Percentiles rank a stretch among this genome's conserved stretches.
Evolutionary conservation across 1,139 yeast genomes (phyloP).

Genomic region (Diutina pseudorugosa): DNA sequence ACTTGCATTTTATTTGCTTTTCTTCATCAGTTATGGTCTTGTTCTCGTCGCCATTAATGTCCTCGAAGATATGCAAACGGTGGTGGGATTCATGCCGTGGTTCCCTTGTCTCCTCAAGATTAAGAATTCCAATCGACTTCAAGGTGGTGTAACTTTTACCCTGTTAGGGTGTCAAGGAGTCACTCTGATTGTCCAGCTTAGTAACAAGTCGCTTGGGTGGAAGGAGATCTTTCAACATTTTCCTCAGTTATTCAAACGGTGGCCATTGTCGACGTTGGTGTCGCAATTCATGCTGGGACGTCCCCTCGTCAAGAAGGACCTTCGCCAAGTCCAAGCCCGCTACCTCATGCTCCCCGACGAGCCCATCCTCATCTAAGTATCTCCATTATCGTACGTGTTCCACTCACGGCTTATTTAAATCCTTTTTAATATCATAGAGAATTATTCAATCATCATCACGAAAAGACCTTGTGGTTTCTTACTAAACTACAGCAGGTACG

Average conservation of each 20-base stretch:
- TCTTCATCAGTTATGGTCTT: slow-evolving; percentile 46
- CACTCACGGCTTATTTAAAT: no score
- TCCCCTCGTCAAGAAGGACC: neutral
- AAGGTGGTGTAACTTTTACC: slow-evolving; percentile 67
- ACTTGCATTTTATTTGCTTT: slow-evolving; percentile 69
- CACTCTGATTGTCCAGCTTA: slow-evolving; percentile 18
- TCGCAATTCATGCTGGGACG: neutral
- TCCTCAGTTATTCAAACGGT: slow-evolving; percentile 10
- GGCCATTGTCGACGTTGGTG: neutral
- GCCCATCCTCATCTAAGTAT: neutral
- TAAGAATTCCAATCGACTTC: slow-evolving; percentile 75
- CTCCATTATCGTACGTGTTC: neutral
- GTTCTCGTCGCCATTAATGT: slow-evolving; percentile 38
- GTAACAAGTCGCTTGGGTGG: slow-evolving; percentile 29
- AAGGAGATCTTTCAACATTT: slow-evolving; percentile 26
- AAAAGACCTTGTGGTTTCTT: no score
- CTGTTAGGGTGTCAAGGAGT: slow-evolving; percentile 11
- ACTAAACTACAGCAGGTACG: neutral
- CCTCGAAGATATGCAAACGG: slow-evolving; percentile 50
- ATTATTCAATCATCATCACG: no score
- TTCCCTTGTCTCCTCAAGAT: slow-evolving; percentile 69
- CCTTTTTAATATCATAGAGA: no score
- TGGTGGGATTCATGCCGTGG: slow-evolving; percentile 74
- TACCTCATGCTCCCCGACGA: slow-evolving; percentile 2
- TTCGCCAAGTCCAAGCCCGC: neutral